Percentiles rank a stretch among this genome's conserved stretches.
Conservation (phyloP, 257 asterid genomes). For the Solanum chaucha region DNA sequence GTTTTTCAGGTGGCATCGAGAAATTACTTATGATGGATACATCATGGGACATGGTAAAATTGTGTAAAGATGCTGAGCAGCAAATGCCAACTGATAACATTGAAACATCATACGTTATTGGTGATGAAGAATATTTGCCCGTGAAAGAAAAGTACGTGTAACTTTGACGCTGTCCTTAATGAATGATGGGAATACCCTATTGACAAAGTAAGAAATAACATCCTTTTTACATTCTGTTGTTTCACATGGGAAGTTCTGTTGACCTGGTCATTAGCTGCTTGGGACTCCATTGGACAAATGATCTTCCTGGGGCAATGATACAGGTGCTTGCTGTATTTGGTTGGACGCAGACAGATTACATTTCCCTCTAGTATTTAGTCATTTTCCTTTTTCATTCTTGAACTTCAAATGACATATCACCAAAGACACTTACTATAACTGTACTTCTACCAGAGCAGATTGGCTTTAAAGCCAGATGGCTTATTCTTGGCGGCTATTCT, state of each 20-base stretch:
- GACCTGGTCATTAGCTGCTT: slow-evolving; percentile 82
- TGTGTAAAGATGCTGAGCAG: slow-evolving; percentile 57
- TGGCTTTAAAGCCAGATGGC: slow-evolving; percentile 96
- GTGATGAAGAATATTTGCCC: slow-evolving; percentile 90
- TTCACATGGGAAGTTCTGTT: slow-evolving; percentile 42
- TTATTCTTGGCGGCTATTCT: slow-evolving; percentile 88
- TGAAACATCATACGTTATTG: slow-evolving; percentile 73
- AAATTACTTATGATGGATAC: slow-evolving; percentile 86
- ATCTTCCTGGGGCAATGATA: slow-evolving; percentile 98
- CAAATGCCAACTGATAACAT: slow-evolving; percentile 35
- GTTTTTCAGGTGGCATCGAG: slow-evolving; percentile 69
- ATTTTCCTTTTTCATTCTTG: background rate
- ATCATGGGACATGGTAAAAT: slow-evolving; percentile 71
- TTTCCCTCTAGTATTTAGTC: background rate
- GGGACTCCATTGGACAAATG: slow-evolving; percentile 99
- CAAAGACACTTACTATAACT: background rate
- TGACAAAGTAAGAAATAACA: background rate
- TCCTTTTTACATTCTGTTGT: background rate
- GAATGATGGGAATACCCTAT: background rate
- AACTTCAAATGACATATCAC: background rate
- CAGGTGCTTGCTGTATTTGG: slow-evolving; percentile 44
- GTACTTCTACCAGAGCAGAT: slow-evolving; percentile 57
- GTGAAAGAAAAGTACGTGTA: slow-evolving; percentile 56
- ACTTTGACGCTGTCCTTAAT: background rate
- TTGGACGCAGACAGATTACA: background rate